phyloP scores from a whole-genome alignment of 176 grass and related monocot species.

The Raddia distichophylla region DNA sequence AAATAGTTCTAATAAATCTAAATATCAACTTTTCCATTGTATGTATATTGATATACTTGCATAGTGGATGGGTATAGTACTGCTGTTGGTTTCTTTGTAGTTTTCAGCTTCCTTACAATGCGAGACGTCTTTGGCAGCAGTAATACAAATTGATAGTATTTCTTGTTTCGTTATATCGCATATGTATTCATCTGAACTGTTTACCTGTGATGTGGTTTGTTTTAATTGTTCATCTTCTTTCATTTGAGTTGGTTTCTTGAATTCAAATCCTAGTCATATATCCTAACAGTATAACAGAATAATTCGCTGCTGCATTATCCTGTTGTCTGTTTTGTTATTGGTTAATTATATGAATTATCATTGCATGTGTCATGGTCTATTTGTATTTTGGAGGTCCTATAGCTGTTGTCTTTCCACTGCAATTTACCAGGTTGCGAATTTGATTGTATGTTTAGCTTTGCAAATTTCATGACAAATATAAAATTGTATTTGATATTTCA shows the following conservation, averaged over 20 bases:
- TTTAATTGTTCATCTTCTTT: conserved; percentile 17
- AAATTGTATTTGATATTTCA: conserved; percentile 2
- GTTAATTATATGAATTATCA: not conserved
- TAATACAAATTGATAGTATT: not conserved
- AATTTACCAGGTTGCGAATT: not conserved
- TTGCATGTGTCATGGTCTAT: conserved; percentile 13
- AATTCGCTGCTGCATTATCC: conserved; percentile 22
- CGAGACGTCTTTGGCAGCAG: not conserved
- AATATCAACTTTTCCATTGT: not conserved
- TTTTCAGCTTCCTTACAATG: not conserved
- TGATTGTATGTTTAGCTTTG: conserved; percentile 7
- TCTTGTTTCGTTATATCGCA: not conserved
- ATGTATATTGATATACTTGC: not conserved
- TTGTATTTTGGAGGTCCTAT: conserved; percentile 1
- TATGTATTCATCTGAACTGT: not conserved
- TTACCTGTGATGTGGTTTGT: not conserved
- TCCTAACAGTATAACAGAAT: conserved; percentile 20
- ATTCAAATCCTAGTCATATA: not conserved
- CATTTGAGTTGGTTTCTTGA: conserved; percentile 12
- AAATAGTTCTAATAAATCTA: conserved; percentile 10
- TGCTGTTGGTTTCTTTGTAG: not conserved
- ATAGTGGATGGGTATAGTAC: not conserved
- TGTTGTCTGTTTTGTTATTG: conserved; percentile 31
- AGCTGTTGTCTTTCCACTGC: conserved; percentile 18
- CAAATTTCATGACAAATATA: not conserved